Percentiles rank a stretch among this genome's conserved stretches.
These are phyloP conservation scores for Tetrapisispora fleetii DNA, from an alignment of 805 yeast species.

Conservation along the genomic window DNA sequence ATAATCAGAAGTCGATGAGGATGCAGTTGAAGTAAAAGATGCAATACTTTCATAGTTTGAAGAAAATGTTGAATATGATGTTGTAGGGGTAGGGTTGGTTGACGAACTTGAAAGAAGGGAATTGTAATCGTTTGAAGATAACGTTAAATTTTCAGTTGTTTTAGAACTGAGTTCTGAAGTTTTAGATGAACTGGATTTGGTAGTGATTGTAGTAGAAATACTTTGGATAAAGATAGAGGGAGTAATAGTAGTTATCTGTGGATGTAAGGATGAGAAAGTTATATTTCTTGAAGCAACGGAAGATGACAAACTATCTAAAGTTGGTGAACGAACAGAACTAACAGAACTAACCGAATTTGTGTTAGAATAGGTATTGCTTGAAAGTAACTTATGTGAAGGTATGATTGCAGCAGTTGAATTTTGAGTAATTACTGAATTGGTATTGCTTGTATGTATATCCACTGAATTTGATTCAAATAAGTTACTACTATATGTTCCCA, in stretches of 20 bases:
- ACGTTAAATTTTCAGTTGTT: no score
- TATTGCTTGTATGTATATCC: no score
- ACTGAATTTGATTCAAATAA: no score
- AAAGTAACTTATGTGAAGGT: no score
- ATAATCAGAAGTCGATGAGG: background rate
- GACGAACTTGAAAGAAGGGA: background rate
- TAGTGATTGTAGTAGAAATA: background rate
- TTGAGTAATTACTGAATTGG: no score
- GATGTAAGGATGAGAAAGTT: background rate
- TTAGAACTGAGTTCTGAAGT: background rate
- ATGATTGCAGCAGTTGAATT: no score
- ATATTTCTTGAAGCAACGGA: background rate
- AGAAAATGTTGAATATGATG: background rate
- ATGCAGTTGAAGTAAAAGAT: background rate
- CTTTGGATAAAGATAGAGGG: background rate
- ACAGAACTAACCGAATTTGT: no score
- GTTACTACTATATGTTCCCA: no score
- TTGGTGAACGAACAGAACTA: background rate
- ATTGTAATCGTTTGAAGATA: no score
- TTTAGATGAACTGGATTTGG: background rate
- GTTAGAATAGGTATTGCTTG: background rate
- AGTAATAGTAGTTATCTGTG: background rate
- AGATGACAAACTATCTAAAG: background rate
- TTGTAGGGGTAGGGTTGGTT: no score
- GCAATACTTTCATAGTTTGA: background rate